Conservation (phyloP, 495 filamentous ascomycete species). For the Penicillium coffeae region DNA sequence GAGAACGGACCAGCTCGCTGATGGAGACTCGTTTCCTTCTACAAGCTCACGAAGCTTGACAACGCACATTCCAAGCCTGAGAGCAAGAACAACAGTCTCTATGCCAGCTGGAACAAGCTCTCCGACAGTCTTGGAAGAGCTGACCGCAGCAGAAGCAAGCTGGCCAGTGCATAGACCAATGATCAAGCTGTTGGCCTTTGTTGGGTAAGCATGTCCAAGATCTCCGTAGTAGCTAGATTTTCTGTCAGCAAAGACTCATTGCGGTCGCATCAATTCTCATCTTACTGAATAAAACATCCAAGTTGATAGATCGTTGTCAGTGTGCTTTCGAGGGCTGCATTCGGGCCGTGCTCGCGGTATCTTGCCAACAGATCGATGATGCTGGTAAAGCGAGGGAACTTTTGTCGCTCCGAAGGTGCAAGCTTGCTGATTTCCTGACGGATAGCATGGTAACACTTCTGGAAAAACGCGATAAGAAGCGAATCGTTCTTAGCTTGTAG, state of each 20-base stretch:
- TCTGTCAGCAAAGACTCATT: conserved; percentile 2
- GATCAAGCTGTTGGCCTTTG: conserved; percentile 42
- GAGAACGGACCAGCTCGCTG: conserved; percentile 38
- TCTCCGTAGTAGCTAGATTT: conserved; percentile 44
- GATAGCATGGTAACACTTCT: conserved; percentile 57
- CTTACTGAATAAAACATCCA: conserved; percentile 74
- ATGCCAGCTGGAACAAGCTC: conserved; percentile 65
- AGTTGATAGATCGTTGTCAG: conserved; percentile 68
- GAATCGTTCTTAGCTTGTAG: conserved; percentile 61
- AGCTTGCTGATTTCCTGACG: conserved; percentile 60
- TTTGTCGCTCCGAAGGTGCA: conserved; percentile 52
- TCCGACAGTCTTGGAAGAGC: conserved; percentile 62
- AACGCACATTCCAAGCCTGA: conserved; percentile 64
- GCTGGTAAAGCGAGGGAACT: conserved; percentile 65
- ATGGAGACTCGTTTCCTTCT: conserved; percentile 18
- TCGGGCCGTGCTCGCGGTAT: conserved; percentile 54
- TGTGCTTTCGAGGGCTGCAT: conserved; percentile 62
- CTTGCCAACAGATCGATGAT: conserved; percentile 67
- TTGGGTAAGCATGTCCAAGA: conserved; percentile 47
- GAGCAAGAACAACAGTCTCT: conserved; percentile 67
- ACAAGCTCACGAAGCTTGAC: conserved; percentile 34
- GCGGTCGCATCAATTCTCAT: neutral
- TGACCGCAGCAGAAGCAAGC: conserved; percentile 67
- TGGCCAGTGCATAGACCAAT: conserved; percentile 65
- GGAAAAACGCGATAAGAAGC: conserved; percentile 61